Conservation (phyloP, 768 basidiomycete species). For the Trametes coccinea region DNA sequence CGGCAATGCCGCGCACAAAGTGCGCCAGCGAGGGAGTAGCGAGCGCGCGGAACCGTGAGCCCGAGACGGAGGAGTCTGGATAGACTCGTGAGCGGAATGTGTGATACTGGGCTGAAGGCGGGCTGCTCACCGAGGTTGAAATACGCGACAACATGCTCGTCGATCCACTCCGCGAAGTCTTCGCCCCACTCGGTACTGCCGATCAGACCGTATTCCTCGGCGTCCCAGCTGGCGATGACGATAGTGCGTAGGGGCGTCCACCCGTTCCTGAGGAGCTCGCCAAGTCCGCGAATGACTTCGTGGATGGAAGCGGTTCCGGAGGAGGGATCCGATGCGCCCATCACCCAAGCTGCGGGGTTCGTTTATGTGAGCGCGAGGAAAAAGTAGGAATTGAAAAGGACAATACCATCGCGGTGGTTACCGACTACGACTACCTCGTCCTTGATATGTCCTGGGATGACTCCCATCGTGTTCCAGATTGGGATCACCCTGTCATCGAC, state of each 20-base stretch:
- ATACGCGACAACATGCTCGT: conserved; percentile 80
- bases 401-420: conserved; percentile 82
- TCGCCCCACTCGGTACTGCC: conserved; percentile 95
- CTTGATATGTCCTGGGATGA: conserved; percentile 79
- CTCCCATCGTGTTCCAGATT: conserved; percentile 87
- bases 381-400: background rate
- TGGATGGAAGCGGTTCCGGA: conserved; percentile 79
- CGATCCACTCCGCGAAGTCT: conserved; percentile 83
- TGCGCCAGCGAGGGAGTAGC: conserved; percentile 85
- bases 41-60: conserved; percentile 53
- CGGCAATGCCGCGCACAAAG: conserved; percentile 65
- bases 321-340: conserved; percentile 78
- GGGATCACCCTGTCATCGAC: conserved; percentile 81
- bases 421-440: conserved; percentile 88
- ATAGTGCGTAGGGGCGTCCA: conserved; percentile 87
- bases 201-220: conserved; percentile 72
- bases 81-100: background rate
- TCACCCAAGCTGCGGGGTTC: conserved; percentile 51
- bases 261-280: conserved; percentile 61
- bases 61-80: conserved; percentile 63
- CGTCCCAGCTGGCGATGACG: conserved; percentile 80
- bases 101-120: background rate
- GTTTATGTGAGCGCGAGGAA: conserved; percentile 32
- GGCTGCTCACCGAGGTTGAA: conserved; percentile 65
- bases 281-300: conserved; percentile 77